A percentile compares a stretch with the other conserved stretches of the same genome.
Conservation (phyloP, 257 asterid genomes). For the Salvia miltiorrhiza region DNA sequence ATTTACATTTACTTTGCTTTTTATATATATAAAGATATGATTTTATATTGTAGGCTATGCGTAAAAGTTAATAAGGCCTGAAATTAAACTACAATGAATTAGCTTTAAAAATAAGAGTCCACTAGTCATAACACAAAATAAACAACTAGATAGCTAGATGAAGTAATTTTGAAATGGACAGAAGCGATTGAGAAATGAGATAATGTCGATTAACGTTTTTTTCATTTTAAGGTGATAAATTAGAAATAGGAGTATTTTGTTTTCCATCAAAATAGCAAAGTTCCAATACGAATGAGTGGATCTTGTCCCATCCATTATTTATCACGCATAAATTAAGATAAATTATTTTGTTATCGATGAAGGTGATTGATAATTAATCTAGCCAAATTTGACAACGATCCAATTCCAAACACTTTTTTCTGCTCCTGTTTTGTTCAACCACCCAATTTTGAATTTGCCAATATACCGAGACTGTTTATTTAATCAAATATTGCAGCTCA, state of each 20-base stretch:
- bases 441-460: slow-evolving; percentile 7
- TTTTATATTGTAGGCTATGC: not conserved
- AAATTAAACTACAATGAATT: not conserved
- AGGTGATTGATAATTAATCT: not conserved
- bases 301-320: not conserved
- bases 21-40: too few relatives aligned
- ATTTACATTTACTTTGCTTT: too few relatives aligned
- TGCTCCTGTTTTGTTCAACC: slow-evolving; percentile 18
- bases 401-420: not conserved
- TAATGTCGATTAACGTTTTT: not conserved
- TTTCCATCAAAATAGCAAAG: not conserved
- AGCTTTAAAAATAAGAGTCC: not conserved
- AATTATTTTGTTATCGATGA: not conserved
- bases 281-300: not conserved
- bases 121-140: too few relatives aligned
- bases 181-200: not conserved
- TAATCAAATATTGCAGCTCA: not conserved
- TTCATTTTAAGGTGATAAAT: not conserved
- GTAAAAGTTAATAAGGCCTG: not conserved
- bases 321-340: not conserved
- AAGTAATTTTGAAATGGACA: not conserved
- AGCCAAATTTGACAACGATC: slow-evolving; percentile 1
- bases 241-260: not conserved
- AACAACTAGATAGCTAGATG: too few relatives aligned
- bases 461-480: not conserved